These are phyloP conservation scores for Bombardia bombarda DNA, from an alignment of 495 filamentous ascomycete species.

Conservation along the genomic window DNA sequence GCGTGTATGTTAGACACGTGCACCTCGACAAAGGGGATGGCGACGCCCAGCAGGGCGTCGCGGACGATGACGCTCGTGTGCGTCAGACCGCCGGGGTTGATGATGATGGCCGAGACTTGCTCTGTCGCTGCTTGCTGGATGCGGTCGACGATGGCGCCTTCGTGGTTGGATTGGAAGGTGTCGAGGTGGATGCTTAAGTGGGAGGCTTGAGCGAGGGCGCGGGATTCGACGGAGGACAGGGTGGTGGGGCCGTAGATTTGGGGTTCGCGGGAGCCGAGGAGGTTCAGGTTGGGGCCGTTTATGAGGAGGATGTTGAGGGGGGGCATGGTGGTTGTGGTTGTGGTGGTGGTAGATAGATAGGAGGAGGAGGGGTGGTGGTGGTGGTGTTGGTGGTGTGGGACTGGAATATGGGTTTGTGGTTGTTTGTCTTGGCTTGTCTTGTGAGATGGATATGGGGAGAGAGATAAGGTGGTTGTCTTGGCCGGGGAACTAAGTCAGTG, in stretches of 20 bases:
- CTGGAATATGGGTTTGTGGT: background rate
- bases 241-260: conserved; percentile 61
- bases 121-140: conserved; percentile 34
- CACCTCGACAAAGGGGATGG: conserved; percentile 62
- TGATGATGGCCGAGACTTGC: conserved; percentile 52
- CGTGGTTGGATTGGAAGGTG: conserved; percentile 59
- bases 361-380: background rate
- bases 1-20: conserved; percentile 64
- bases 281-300: conserved; percentile 77
- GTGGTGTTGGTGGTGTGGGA: background rate
- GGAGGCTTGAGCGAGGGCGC: conserved; percentile 34
- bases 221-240: conserved; percentile 47
- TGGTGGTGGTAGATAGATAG: background rate
- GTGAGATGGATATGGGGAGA: too few relatives aligned
- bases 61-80: conserved; percentile 62
- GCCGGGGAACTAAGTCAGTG: too few relatives aligned
- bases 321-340: conserved; percentile 17
- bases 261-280: conserved; percentile 65
- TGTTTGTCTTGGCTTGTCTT: conserved; percentile 2
- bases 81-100: conserved; percentile 63
- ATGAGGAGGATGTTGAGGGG: conserved; percentile 62
- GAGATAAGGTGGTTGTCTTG: too few relatives aligned
- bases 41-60: conserved; percentile 56
- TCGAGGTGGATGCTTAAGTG: conserved; percentile 34
- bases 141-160: conserved; percentile 55